A percentile compares a stretch with the other conserved stretches of the same genome.
These are phyloP conservation scores for Trichothecium roseum DNA, from an alignment of 2,329 filamentous ascomycete species.

Conservation along the genomic window DNA sequence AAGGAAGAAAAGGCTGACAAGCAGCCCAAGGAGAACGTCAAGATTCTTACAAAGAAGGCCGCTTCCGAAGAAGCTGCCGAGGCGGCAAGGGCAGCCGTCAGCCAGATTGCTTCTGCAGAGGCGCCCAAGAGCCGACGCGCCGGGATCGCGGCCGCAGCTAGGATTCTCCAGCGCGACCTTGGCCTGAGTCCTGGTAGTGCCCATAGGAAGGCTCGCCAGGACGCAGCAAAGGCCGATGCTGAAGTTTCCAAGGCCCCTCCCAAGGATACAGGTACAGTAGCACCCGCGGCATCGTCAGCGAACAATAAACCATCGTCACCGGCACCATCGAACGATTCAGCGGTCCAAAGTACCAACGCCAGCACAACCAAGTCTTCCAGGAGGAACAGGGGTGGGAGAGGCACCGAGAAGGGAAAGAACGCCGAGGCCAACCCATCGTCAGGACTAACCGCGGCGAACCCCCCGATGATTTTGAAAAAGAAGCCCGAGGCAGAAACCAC, in stretches of 20 bases:
- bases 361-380: slow-evolving; percentile 11
- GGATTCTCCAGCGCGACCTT: slow-evolving; percentile 55
- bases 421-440: slow-evolving; percentile 18
- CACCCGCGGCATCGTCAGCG: neutral
- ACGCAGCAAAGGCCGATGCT: slow-evolving; percentile 45
- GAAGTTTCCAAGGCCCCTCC: slow-evolving; percentile 25
- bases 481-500: slow-evolving; percentile 18
- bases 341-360: neutral
- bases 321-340: slow-evolving; percentile 5
- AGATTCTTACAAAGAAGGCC: slow-evolving; percentile 51
- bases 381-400: slow-evolving; percentile 25
- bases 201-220: slow-evolving; percentile 48
- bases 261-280: neutral
- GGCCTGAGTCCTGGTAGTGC: slow-evolving; percentile 54
- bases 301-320: slow-evolving; percentile 12
- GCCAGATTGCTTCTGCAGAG: slow-evolving; percentile 21
- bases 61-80: slow-evolving; percentile 37
- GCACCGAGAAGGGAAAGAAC: slow-evolving; percentile 26
- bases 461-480: slow-evolving; percentile 31
- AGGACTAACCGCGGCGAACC: slow-evolving; percentile 13
- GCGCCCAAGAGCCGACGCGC: slow-evolving; percentile 45
- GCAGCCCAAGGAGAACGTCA: slow-evolving; percentile 47
- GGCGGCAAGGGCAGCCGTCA: slow-evolving; percentile 30
- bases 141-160: slow-evolving; percentile 53
- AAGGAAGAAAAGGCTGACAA: slow-evolving; percentile 46